A percentile compares a stretch with the other conserved stretches of the same genome.
Evolutionary conservation across 1,139 yeast species (phyloP).

Genomic region (Magnusiomyces starmeri): DNA sequence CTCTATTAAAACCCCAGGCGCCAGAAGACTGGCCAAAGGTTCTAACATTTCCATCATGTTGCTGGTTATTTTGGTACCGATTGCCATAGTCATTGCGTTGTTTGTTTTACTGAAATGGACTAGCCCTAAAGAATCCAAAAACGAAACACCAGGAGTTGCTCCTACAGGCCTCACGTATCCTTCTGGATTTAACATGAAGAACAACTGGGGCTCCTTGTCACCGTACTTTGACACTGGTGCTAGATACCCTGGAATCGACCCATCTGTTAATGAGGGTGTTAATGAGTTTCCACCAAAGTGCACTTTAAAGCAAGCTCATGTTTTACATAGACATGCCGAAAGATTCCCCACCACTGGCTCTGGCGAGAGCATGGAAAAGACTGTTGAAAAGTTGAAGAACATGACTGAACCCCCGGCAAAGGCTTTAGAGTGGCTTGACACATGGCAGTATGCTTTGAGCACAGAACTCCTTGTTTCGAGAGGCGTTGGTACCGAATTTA

Average conservation of each 20-base stretch:
- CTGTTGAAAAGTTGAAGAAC: conserved; percentile 28
- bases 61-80: conserved; percentile 26
- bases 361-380: conserved; percentile 22
- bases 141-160: conserved; percentile 34
- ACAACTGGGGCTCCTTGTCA: conserved; percentile 38
- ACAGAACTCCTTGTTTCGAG: conserved; percentile 33
- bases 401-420: conserved; percentile 29
- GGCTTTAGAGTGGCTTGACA: conserved; percentile 29
- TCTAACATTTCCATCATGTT: conserved; percentile 8
- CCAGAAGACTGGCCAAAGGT: too few relatives aligned
- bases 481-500: conserved; percentile 37
- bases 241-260: conserved; percentile 29
- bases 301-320: conserved; percentile 34
- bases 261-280: conserved; percentile 22
- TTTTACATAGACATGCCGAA: conserved; percentile 39
- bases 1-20: background rate
- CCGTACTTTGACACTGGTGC: conserved; percentile 38
- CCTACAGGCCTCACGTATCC: conserved; percentile 36
- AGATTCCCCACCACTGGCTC: conserved; percentile 36
- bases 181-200: conserved; percentile 36
- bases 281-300: conserved; percentile 30
- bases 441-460: conserved; percentile 34
- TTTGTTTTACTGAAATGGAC: conserved; percentile 23
- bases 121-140: conserved; percentile 22
- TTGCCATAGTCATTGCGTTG: conserved; percentile 23